Evolutionary conservation across 2,329 filamentous ascomycete species (phyloP), one percentile per base, ranked within the genome.

Genomic region (Arthrobotrys entomopaga): DNA sequence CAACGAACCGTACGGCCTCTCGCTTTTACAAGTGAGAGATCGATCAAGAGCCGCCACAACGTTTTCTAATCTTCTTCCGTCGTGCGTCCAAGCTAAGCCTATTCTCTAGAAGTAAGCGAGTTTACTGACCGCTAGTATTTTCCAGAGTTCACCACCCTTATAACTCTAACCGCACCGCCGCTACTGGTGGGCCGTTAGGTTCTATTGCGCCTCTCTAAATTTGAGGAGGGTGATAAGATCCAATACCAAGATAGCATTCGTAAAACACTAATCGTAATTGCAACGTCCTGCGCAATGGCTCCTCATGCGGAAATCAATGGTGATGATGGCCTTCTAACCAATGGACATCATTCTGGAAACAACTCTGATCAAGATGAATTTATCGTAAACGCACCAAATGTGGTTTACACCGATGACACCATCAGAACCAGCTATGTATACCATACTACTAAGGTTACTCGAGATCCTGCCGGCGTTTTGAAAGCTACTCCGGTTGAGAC

Each of bases 11-110:
- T 34, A 42, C 34, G 69, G 66, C 60, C 69, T 73, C 61, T 73
- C 63, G 61, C 69, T 66, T n/a, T 24, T 20, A n/a, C 24, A 13
- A 57, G 69, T 65, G 63, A 73, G 69, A 73, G 69, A 73, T 73
- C 69, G 42, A 60, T 63, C 42, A 48, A 66, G 19, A 50, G 53
- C 56, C 89, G 90, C 87, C 92, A 97, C 91, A 85, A 97, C 92
- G 93, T 97, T 97, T 90, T 94, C 93, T 87, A 97, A 96, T 85
- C 90, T 96, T 80, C 90, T 97, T 80, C 95, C 95, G 88, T 97
- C 93, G 93, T 97, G 87, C 83, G 92, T 34, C 7, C 85, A 26
- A 29, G 34, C 15, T 52, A 67, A 24, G 26, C 38, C 58, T 22
- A 52, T 43, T 34, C 54, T 24, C 74, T 76, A 66, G 13, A n/a